These are phyloP conservation scores for Leccinum pachyderme DNA, from an alignment of 1,284 basidiomycete genomes.

Conservation along the genomic window DNA sequence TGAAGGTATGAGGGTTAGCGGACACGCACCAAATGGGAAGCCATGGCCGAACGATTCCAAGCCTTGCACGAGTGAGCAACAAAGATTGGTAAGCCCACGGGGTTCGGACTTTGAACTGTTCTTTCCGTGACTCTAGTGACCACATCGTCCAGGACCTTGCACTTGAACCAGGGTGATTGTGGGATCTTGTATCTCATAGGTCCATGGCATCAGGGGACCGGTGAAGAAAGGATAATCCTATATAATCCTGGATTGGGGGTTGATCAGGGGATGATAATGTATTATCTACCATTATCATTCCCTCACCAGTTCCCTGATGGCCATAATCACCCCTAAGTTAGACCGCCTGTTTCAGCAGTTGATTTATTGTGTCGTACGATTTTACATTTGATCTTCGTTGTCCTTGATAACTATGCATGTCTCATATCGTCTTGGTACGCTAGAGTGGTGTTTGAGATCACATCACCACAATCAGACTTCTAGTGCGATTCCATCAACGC, in stretches of 20 bases:
- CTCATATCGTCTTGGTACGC: no score
- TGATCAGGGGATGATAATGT: no score
- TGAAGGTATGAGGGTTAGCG: neutral
- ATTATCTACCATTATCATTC: no score
- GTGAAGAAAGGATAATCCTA: no score
- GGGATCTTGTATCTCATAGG: neutral
- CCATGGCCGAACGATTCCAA: conserved; percentile 40
- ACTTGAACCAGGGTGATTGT: neutral
- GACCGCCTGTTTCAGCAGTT: no score
- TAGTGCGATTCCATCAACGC: neutral
- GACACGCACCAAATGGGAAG: conserved; percentile 57
- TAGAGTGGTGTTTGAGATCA: neutral
- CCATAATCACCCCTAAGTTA: no score
- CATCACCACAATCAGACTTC: neutral
- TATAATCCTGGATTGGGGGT: no score
- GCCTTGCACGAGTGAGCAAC: neutral
- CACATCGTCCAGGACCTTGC: no score
- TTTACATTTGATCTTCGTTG: neutral
- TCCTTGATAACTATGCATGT: neutral
- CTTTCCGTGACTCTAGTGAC: no score
- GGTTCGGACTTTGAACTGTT: conserved; percentile 20
- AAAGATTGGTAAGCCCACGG: conserved; percentile 18
- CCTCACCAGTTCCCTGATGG: no score
- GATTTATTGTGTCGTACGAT: no score
- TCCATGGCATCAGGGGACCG: no score